phyloP scores from a whole-genome alignment of 805 yeast species.

The Candida pseudofarinosa region DNA sequence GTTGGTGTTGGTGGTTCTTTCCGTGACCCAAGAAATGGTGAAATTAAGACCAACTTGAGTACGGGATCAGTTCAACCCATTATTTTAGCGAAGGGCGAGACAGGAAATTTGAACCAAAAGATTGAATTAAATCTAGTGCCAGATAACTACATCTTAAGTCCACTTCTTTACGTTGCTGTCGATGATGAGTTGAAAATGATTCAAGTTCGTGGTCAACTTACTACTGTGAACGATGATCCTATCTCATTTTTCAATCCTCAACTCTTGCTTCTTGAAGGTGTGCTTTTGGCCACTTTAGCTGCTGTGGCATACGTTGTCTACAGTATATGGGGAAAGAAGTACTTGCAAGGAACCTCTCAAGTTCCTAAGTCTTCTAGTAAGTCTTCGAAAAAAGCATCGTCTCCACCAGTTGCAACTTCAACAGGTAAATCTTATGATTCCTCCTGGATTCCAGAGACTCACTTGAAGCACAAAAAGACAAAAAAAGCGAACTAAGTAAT shows the following conservation, averaged over 20 bases:
- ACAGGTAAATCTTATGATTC: slow-evolving; percentile 22
- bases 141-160: slow-evolving; percentile 54
- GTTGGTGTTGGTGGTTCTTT: slow-evolving; percentile 70
- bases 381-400: slow-evolving; percentile 23
- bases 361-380: slow-evolving; percentile 13
- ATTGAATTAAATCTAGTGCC: slow-evolving; percentile 57
- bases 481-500: slow-evolving; percentile 18
- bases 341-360: slow-evolving; percentile 36
- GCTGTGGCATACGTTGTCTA: slow-evolving; percentile 47
- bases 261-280: slow-evolving; percentile 56
- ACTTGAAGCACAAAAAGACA: slow-evolving; percentile 36
- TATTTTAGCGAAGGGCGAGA: slow-evolving; percentile 45
- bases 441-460: slow-evolving; percentile 60
- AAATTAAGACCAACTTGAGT: slow-evolving; percentile 56
- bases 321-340: slow-evolving; percentile 42
- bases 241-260: slow-evolving; percentile 72
- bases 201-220: slow-evolving; percentile 54
- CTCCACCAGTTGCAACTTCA: slow-evolving; percentile 10
- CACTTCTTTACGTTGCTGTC: slow-evolving; percentile 52
- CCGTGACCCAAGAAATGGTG: slow-evolving; percentile 51
- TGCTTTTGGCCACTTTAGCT: slow-evolving; percentile 48
- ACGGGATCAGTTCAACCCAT: slow-evolving; percentile 62
- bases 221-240: slow-evolving; percentile 58
- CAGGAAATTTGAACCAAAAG: slow-evolving; percentile 51
- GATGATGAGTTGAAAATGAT: slow-evolving; percentile 50